Evolutionary conservation across 2,329 filamentous ascomycete genomes (phyloP).

Genomic region (Achaetomium macrosporum): DNA sequence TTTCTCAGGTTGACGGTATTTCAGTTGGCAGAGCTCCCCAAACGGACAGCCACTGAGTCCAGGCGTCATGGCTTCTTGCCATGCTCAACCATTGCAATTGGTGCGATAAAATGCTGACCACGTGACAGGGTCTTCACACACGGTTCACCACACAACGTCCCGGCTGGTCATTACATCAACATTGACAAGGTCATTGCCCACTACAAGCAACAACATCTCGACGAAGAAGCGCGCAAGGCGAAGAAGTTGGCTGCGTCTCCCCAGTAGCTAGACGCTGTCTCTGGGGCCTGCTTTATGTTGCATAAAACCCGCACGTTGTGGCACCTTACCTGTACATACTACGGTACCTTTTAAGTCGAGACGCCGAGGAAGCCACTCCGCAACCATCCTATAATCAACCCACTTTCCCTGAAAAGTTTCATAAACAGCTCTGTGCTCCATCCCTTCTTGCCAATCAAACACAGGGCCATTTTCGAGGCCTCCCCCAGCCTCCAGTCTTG

Average conservation of each 20-base stretch:
- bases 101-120: constrained; percentile 23
- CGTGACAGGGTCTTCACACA: constrained; percentile 43
- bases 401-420: constrained; percentile 4
- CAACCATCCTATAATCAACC: constrained; percentile 5
- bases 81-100: constrained; percentile 12
- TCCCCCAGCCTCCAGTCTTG: not conserved
- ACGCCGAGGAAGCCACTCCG: constrained; percentile 13
- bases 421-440: not conserved
- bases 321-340: constrained; percentile 15
- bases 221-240: constrained; percentile 51
- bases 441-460: not conserved
- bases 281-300: constrained; percentile 4
- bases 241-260: constrained; percentile 38
- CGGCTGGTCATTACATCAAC: constrained; percentile 49
- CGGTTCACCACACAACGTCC: constrained; percentile 48
- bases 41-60: too few species aligned
- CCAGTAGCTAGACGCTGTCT: constrained; percentile 27
- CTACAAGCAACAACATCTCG: constrained; percentile 48
- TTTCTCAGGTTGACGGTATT: too few species aligned
- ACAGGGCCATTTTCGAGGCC: not conserved
- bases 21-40: too few species aligned
- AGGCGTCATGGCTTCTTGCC: not conserved
- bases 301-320: constrained; percentile 15
- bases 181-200: constrained; percentile 53
- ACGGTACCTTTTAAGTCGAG: not conserved